A percentile compares a stretch with the other conserved stretches of the same genome.
These are phyloP conservation scores for Cercospora canescens DNA, from an alignment of 2,329 filamentous ascomycete genomes.

Conservation along the genomic window DNA sequence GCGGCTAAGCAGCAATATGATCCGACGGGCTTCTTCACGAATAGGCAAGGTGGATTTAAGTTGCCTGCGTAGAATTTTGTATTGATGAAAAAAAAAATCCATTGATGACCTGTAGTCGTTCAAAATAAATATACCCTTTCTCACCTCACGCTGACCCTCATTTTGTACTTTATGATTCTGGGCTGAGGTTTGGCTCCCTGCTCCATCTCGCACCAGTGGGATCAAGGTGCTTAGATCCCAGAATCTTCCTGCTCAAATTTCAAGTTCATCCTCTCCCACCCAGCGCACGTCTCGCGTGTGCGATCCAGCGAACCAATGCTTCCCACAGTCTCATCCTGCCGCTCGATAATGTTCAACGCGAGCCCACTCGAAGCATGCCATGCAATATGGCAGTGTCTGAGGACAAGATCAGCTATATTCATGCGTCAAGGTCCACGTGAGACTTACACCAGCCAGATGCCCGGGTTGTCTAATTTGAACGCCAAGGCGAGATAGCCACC, in stretches of 20 bases:
- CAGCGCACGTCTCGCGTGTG: conserved; percentile 16
- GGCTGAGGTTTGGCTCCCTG: too few species aligned
- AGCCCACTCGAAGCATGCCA: conserved; percentile 30
- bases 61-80: conserved; percentile 13
- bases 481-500: conserved; percentile 51
- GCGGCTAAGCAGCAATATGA: conserved; percentile 25
- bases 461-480: conserved; percentile 55
- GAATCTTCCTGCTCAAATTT: conserved; percentile 20
- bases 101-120: neutral
- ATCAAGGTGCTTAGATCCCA: conserved; percentile 20
- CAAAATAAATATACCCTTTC: too few species aligned
- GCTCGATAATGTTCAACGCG: conserved; percentile 29
- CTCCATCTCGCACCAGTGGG: too few species aligned
- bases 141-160: too few species aligned
- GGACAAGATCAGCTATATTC: neutral
- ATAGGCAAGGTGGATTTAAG: conserved; percentile 25
- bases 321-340: conserved; percentile 22
- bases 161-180: too few species aligned
- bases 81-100: too few species aligned
- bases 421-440: neutral
- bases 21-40: conserved; percentile 28
- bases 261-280: conserved; percentile 18
- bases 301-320: conserved; percentile 14
- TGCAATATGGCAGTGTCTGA: conserved; percentile 28
- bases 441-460: conserved; percentile 45